Conservation (phyloP, 179 eudicot genomes). For the Gypsophila paniculata region DNA sequence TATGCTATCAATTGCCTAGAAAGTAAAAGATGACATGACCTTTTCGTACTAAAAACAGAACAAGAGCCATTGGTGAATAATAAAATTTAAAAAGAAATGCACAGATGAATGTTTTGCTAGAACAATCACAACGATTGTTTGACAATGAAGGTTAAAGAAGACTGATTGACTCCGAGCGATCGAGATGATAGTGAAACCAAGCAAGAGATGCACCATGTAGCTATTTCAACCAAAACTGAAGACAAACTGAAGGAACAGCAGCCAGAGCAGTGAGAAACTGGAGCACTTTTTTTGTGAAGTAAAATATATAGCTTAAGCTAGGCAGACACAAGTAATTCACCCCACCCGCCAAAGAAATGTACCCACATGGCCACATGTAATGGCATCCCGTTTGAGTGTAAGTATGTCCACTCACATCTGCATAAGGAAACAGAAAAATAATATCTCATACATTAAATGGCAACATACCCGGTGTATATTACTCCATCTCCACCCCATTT, state of each 20-base stretch:
- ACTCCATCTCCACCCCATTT: constrained; percentile 99
- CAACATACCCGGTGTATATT: constrained; percentile 83
- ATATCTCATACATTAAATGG: constrained; percentile 4
- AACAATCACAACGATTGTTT: background rate
- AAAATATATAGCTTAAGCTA: background rate
- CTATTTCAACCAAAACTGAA: background rate
- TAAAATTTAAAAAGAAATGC: background rate
- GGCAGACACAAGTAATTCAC: background rate
- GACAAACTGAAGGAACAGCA: background rate
- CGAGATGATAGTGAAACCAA: background rate
- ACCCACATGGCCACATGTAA: background rate
- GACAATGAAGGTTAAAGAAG: background rate
- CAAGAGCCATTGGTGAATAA: background rate
- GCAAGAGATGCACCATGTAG: background rate
- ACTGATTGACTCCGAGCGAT: background rate
- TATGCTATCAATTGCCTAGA: background rate
- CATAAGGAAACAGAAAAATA: background rate
- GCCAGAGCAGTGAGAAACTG: background rate
- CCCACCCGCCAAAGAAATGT: background rate
- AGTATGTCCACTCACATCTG: background rate
- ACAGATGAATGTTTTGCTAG: background rate
- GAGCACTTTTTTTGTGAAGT: background rate
- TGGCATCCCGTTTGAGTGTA: background rate
- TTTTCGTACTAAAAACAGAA: background rate
- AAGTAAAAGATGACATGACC: background rate